Base-by-base conservation (phyloP, 2,329 filamentous ascomycete species). In the Claviceps spartinae region DNA sequence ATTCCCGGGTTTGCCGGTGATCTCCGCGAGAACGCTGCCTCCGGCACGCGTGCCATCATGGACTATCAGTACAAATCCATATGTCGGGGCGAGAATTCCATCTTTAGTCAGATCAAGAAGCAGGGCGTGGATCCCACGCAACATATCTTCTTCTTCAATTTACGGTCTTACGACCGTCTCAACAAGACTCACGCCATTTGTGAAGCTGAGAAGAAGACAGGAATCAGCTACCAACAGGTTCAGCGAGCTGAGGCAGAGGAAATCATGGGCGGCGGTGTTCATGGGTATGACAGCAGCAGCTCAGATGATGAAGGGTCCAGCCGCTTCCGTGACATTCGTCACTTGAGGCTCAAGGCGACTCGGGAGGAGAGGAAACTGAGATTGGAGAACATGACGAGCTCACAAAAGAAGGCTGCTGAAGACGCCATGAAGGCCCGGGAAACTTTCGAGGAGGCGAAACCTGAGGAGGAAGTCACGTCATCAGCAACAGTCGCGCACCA, bases 1-100 rank as follows among this genome's bases (percentile, higher is more conserved):
- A 85, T 98, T 53, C 91, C 93, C 7, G 93, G 91, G 0, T 98
- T 98, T 60, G 90, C 91, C 0, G 91, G 91, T 46, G 91, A 97
- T 63, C 74, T 98, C 34, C 76, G 90, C 52, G 82, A 89, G 13
- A 82, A 87, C 59, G 88, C 86, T 20, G 91, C 91, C 0, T 80
- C 81, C 1, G 91, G 91, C 9, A 97, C 91, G 0, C 72, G 88
- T 48, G 91, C 90, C 11, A 98, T 97, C 61, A 97, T 98, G 88
- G 90, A 97, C 65, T 97, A 95, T 63, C 93, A 97, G 65, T 98
- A 93, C 74, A 95, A 94, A 69, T 95, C 88, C 0, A 95, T 98
- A 58, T 88, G 85, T 62, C 84, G 93, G 45, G 93, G 93, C 5
- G 85, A 94, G 57, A 76, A 97, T 63, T 95, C 88, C 4, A 97